Conservation (phyloP, 202 grass and related monocot genomes). For the Hordeum pubiflorum region DNA sequence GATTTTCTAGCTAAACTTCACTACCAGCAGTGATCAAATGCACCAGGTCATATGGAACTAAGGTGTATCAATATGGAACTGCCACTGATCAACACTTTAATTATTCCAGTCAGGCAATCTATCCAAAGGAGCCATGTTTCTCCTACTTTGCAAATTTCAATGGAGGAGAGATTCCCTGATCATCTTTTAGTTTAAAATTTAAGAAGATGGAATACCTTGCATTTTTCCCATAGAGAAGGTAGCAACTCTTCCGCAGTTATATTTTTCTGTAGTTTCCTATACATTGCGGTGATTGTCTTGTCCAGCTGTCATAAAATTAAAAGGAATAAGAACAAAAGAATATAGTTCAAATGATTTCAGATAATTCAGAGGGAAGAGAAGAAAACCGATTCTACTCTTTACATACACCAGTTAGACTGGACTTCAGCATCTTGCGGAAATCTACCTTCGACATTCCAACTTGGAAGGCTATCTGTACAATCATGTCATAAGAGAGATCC, state of each 20-base stretch:
- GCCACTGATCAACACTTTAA: not conserved
- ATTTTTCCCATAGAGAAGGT: slow-evolving; percentile 90
- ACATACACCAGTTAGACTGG: slow-evolving; percentile 77
- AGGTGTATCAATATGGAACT: not conserved
- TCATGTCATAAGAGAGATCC: not conserved
- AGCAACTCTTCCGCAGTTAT: slow-evolving; percentile 83
- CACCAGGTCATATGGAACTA: not conserved
- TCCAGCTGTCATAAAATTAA: slow-evolving; percentile 57
- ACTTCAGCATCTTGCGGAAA: slow-evolving; percentile 85
- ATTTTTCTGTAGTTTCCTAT: slow-evolving; percentile 96
- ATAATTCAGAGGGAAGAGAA: not conserved
- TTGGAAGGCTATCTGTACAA: slow-evolving; percentile 79
- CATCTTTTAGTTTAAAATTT: not conserved
- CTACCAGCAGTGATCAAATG: not conserved
- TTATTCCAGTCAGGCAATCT: not conserved
- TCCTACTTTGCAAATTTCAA: not conserved
- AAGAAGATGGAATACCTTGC: slow-evolving; percentile 58
- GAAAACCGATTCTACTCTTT: not conserved
- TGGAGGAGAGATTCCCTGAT: not conserved
- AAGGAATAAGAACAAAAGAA: not conserved
- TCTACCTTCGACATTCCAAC: slow-evolving; percentile 91
- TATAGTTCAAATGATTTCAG: not conserved
- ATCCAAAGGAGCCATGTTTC: not conserved
- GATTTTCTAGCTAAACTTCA: not conserved
- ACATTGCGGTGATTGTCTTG: slow-evolving; percentile 91